Percentiles rank a stretch among this genome's conserved stretches.
These are phyloP conservation scores for Tetrahymena thermophila DNA, from an alignment of 73 alveolate species.

Conservation along the genomic window DNA sequence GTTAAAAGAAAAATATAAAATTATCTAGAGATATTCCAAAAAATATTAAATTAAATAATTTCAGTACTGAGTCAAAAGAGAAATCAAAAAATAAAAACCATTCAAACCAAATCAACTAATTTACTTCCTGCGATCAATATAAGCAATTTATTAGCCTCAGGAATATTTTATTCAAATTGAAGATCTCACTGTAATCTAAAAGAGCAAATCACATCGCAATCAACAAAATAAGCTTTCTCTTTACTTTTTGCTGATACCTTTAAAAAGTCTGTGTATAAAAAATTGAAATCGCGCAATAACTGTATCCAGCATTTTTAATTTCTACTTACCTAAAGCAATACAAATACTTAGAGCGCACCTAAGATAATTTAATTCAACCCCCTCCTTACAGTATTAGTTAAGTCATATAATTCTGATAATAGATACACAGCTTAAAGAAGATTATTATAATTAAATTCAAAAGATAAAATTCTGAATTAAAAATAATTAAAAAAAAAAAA, in stretches of 20 bases:
- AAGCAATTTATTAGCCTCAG: neutral
- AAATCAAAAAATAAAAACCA: neutral
- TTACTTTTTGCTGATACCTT: neutral
- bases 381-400: conserved; percentile 2
- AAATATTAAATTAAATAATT: neutral
- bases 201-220: neutral
- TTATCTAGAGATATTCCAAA: neutral
- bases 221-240: neutral
- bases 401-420: neutral
- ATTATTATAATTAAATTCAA: neutral
- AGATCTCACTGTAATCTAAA: neutral
- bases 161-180: neutral
- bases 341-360: neutral
- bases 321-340: neutral
- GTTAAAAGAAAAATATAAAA: neutral
- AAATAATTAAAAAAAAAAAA: neutral
- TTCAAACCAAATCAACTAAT: neutral
- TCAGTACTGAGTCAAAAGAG: neutral
- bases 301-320: neutral
- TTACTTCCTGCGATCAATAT: neutral
- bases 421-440: neutral
- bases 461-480: neutral
- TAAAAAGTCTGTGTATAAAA: neutral
- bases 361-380: neutral
- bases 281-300: neutral